phyloP scores from a whole-genome alignment of 225 moss, liverwort and hornwort genomes.

The Straminergon stramineum region DNA sequence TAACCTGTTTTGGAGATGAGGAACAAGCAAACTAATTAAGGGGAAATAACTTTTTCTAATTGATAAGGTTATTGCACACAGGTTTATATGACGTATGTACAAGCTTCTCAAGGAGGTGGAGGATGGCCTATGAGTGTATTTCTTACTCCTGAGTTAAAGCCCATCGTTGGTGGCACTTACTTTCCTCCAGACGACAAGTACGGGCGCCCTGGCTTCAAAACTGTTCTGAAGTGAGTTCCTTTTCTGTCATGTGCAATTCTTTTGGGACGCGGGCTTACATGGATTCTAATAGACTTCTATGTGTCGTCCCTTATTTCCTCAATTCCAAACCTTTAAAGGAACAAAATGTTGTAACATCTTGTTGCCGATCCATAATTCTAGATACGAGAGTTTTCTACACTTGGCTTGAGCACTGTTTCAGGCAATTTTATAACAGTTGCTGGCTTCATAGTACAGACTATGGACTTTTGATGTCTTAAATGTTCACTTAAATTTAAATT shows the following conservation, averaged over 20 bases:
- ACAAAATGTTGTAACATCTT: not conserved
- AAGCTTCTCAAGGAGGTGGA: constrained; percentile 98
- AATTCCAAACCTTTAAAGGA: not conserved
- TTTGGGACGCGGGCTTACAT: not conserved
- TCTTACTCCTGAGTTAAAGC: constrained; percentile 92
- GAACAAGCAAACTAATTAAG: not conserved
- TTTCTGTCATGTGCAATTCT: not conserved
- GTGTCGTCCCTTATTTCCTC: not conserved
- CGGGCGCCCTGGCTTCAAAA: constrained; percentile 94
- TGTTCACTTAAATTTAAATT: not conserved
- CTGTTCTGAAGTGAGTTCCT: constrained; percentile 68
- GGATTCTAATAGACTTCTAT: not conserved
- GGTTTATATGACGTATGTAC: constrained; percentile 99
- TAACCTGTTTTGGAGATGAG: not conserved
- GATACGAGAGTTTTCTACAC: not conserved
- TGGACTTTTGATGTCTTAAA: not conserved
- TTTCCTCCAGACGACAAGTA: constrained; percentile 95
- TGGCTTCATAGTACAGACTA: not conserved
- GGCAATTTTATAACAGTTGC: not conserved
- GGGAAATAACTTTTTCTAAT: not conserved
- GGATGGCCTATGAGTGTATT: constrained; percentile 99
- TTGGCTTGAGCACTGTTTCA: not conserved
- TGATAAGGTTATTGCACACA: not conserved
- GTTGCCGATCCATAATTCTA: not conserved
- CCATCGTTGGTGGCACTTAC: constrained; percentile 98